Conservation (phyloP, 306 rosid species). For the Sindora glabra region DNA sequence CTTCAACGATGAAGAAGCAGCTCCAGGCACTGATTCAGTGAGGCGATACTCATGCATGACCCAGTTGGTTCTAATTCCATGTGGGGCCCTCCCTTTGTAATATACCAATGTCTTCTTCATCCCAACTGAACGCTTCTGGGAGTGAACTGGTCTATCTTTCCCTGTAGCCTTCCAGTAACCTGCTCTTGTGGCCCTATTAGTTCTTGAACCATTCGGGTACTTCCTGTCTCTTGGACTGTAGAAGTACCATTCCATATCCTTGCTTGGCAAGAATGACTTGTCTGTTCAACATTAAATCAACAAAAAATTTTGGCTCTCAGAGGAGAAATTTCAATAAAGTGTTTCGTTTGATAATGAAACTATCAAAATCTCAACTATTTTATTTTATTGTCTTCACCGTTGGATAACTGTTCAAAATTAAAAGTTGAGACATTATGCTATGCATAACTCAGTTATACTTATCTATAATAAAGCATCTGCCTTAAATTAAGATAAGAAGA, state of each 20-base stretch:
- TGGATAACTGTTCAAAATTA: no score
- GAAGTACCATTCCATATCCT: slow-evolving; percentile 96
- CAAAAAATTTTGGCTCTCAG: no score
- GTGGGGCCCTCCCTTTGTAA: slow-evolving; percentile 90
- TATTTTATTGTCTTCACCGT: no score
- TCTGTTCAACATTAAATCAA: no score
- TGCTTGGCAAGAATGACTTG: slow-evolving; percentile 79
- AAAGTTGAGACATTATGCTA: no score
- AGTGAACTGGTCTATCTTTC: slow-evolving; percentile 69
- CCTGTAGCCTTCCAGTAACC: slow-evolving; percentile 99
- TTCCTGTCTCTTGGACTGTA: slow-evolving; percentile 86
- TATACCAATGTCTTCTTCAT: slow-evolving; percentile 95
- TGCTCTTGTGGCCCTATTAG: slow-evolving; percentile 77
- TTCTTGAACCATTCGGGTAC: slow-evolving; percentile 94
- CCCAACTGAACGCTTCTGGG: slow-evolving; percentile 57
- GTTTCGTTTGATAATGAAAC: no score
- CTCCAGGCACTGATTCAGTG: slow-evolving; percentile 34
- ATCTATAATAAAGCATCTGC: no score
- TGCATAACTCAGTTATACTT: no score
- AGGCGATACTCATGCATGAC: slow-evolving; percentile 96
- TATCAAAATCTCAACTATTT: no score
- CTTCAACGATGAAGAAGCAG: slow-evolving; percentile 60
- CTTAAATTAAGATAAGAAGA: no score
- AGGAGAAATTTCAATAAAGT: no score
- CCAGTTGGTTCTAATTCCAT: slow-evolving; percentile 90